Percentiles rank a stretch among this genome's conserved stretches.
Conservation (phyloP, 2,329 filamentous ascomycete genomes). For the Parafenestella ontariensis region DNA sequence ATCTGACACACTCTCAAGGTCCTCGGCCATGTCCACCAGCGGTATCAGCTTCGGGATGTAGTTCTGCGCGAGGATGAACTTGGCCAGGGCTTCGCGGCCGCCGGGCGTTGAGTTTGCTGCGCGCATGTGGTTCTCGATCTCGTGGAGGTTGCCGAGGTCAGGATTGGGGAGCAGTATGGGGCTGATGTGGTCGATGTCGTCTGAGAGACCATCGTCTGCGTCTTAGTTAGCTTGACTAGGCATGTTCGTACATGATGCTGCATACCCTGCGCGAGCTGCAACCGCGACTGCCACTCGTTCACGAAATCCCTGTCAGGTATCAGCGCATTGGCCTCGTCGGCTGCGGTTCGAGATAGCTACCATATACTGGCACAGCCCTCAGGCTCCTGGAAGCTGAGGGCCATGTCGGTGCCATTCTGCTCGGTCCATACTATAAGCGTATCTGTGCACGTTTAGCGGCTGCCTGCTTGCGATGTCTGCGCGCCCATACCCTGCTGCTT, state of each 20-base stretch:
- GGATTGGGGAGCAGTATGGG: slow-evolving; percentile 78
- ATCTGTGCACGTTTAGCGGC: slow-evolving; percentile 62
- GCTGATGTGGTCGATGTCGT: slow-evolving; percentile 78
- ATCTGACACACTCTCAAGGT: slow-evolving; percentile 84
- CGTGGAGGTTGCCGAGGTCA: slow-evolving; percentile 79
- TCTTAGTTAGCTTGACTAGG: slow-evolving; percentile 22
- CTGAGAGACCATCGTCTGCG: slow-evolving; percentile 83
- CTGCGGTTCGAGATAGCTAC: slow-evolving; percentile 57
- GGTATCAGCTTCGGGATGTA: slow-evolving; percentile 89
- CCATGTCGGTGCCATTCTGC: slow-evolving; percentile 90
- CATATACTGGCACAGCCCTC: slow-evolving; percentile 94
- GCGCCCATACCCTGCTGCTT: slow-evolving; percentile 84
- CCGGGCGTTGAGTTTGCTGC: slow-evolving; percentile 74
- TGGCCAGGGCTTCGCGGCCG: slow-evolving; percentile 85
- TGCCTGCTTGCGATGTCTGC: not conserved
- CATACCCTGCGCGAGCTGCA: slow-evolving; percentile 70
- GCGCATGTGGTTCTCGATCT: slow-evolving; percentile 86
- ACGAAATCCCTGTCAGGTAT: slow-evolving; percentile 81
- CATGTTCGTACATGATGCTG: not conserved
- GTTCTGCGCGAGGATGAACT: slow-evolving; percentile 83
- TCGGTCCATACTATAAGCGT: slow-evolving; percentile 99
- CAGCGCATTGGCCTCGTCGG: slow-evolving; percentile 11
- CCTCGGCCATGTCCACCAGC: slow-evolving; percentile 86
- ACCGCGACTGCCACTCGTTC: slow-evolving; percentile 79
- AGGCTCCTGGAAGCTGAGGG: slow-evolving; percentile 95